Evolutionary conservation across 768 basidiomycete species (phyloP).

Genomic region (Infundibulicybe gibba): DNA sequence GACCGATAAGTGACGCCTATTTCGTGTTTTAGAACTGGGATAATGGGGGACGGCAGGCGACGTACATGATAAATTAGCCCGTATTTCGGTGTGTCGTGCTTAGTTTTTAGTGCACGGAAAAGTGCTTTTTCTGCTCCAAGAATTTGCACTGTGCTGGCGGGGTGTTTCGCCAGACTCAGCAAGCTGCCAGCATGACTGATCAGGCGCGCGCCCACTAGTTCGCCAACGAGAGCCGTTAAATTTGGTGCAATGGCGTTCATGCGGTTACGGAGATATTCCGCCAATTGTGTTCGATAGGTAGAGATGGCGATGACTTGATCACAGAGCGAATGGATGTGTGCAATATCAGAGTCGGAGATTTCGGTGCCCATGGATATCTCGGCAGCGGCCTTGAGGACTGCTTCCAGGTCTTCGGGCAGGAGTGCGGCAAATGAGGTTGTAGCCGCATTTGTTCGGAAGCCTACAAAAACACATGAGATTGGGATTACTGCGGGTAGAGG

Average conservation of each 20-base stretch:
- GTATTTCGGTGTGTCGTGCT: slow-evolving; percentile 99
- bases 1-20: slow-evolving; percentile 92
- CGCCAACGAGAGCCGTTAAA: neutral
- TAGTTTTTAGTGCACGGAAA: slow-evolving; percentile 97
- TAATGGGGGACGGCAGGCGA: slow-evolving; percentile 6
- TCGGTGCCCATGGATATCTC: slow-evolving; percentile 99
- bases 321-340: slow-evolving; percentile 95
- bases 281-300: slow-evolving; percentile 89
- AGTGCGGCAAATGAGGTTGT: slow-evolving; percentile 83
- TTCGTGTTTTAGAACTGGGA: slow-evolving; percentile 1
- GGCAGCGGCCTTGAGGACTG: slow-evolving; percentile 90
- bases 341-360: slow-evolving; percentile 94
- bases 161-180: slow-evolving; percentile 94
- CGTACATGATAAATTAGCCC: slow-evolving; percentile 97
- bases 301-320: slow-evolving; percentile 98
- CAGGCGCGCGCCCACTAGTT: neutral
- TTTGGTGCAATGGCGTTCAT: slow-evolving; percentile 98
- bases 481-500: neutral
- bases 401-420: slow-evolving; percentile 97
- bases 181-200: slow-evolving; percentile 63
- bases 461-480: slow-evolving; percentile 27
- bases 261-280: slow-evolving; percentile 95
- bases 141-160: slow-evolving; percentile 97
- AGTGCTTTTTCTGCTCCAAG: slow-evolving; percentile 98
- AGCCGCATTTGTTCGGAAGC: slow-evolving; percentile 92